A percentile compares a stretch with the other conserved stretches of the same genome.
Evolutionary conservation across 108 stramenopile genomes (phyloP).

Genomic region (Cyclotella kingstonii): DNA sequence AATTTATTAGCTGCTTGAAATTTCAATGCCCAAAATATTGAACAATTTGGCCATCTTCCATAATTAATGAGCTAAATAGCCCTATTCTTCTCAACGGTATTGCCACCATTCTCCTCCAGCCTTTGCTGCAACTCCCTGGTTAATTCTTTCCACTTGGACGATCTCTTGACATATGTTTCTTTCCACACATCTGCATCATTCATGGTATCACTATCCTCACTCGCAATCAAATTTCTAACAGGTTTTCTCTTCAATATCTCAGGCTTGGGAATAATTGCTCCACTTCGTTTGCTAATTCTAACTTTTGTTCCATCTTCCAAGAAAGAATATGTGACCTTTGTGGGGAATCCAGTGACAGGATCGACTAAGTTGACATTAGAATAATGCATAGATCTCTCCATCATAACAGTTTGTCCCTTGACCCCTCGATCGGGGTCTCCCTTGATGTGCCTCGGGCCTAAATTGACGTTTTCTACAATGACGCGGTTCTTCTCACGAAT

Average conservation of each 20-base stretch:
- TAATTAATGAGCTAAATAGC: background rate
- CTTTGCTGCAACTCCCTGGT: constrained; percentile 37
- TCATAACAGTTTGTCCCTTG: constrained; percentile 50
- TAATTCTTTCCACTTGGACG: constrained; percentile 39
- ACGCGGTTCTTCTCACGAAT: constrained; percentile 82
- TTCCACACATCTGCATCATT: constrained; percentile 80
- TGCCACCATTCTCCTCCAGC: constrained; percentile 22
- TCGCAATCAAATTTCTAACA: constrained; percentile 51
- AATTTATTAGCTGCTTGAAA: too few species aligned
- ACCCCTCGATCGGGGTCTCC: constrained; percentile 70
- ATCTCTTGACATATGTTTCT: constrained; percentile 50
- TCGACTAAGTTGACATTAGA: constrained; percentile 88
- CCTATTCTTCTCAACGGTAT: background rate
- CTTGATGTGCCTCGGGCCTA: constrained; percentile 66
- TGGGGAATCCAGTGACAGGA: constrained; percentile 80
- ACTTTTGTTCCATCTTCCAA: constrained; percentile 96
- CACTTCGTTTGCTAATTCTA: constrained; percentile 85
- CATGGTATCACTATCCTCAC: constrained; percentile 66
- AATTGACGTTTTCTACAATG: constrained; percentile 90
- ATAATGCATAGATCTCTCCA: constrained; percentile 80
- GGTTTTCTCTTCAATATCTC: constrained; percentile 68
- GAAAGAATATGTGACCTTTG: constrained; percentile 70
- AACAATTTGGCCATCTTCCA: too few species aligned
- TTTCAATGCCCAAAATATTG: too few species aligned
- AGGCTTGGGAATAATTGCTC: constrained; percentile 91